Conservation (phyloP, 2,329 filamentous ascomycete species). For the Arthrobotrys iridis region DNA sequence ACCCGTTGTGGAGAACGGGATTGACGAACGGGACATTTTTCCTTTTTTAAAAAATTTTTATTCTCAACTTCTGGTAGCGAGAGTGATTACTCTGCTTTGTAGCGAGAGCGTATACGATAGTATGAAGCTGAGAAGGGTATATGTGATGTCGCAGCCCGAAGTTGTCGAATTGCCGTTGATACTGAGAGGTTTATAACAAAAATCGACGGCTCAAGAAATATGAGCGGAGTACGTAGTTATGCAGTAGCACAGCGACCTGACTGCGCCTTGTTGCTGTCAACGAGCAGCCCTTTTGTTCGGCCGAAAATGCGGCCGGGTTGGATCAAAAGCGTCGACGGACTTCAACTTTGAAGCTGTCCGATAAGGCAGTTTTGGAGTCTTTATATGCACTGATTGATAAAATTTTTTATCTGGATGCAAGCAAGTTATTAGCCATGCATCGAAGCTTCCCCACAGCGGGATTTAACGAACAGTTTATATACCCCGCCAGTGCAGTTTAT, state of each 20-base stretch:
- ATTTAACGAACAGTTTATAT: slow-evolving; percentile 50
- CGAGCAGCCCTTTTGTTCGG: not conserved
- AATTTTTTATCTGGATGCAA: not conserved
- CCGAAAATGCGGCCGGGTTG: slow-evolving; percentile 1
- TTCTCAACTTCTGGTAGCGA: not conserved
- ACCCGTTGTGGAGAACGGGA: slow-evolving; percentile 29
- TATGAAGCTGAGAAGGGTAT: slow-evolving; percentile 10
- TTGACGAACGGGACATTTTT: slow-evolving; percentile 28
- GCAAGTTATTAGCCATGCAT: slow-evolving; percentile 7
- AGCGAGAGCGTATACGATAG: not conserved
- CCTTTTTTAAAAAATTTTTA: not conserved
- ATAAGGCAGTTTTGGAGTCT: slow-evolving; percentile 1
- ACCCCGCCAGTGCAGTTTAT: slow-evolving; percentile 28
- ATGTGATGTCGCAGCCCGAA: slow-evolving; percentile 5
- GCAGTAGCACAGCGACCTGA: slow-evolving; percentile 7
- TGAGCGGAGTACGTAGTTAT: not conserved
- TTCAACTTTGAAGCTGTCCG: not conserved
- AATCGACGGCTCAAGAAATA: not conserved
- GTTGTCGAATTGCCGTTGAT: not conserved
- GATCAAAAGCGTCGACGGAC: not conserved
- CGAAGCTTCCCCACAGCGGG: slow-evolving; percentile 45
- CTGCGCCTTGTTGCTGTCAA: slow-evolving; percentile 5
- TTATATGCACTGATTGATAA: not conserved
- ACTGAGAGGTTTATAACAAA: not conserved
- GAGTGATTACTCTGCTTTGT: too few species aligned